These are phyloP conservation scores for Cantharellus anzutake DNA, from an alignment of 768 basidiomycete genomes.

Conservation along the genomic window DNA sequence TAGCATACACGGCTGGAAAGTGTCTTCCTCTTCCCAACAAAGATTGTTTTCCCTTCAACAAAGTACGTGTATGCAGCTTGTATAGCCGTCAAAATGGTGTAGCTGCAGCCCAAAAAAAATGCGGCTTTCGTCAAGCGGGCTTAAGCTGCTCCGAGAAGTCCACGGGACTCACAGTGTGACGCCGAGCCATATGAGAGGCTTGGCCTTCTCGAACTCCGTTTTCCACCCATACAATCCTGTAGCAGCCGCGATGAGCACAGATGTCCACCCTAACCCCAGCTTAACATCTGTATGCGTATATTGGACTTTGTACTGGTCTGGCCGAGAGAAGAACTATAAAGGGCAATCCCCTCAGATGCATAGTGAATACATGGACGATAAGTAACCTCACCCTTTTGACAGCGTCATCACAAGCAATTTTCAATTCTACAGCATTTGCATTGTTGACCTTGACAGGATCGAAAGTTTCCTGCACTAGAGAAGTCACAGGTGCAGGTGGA, in stretches of 20 bases:
- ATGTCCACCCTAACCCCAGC: slow-evolving; percentile 69
- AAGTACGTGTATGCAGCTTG: slow-evolving; percentile 76
- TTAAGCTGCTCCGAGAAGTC: too few relatives aligned
- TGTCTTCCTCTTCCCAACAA: slow-evolving; percentile 77
- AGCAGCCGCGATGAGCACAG: slow-evolving; percentile 61
- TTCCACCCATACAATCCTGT: slow-evolving; percentile 77
- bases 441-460: slow-evolving; percentile 30
- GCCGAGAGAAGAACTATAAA: slow-evolving; percentile 56
- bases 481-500: too few relatives aligned
- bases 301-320: slow-evolving; percentile 70
- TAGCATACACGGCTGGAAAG: slow-evolving; percentile 62
- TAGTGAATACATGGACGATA: not conserved
- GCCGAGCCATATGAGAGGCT: slow-evolving; percentile 60
- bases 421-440: slow-evolving; percentile 30
- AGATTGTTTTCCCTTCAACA: slow-evolving; percentile 67
- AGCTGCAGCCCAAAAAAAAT: slow-evolving; percentile 26
- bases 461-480: not conserved
- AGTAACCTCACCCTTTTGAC: slow-evolving; percentile 53
- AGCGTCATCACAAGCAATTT: slow-evolving; percentile 57
- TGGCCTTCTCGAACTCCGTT: slow-evolving; percentile 76
- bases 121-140: slow-evolving; percentile 2
- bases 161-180: slow-evolving; percentile 44
- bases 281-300: slow-evolving; percentile 79
- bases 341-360: not conserved
- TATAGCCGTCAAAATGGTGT: slow-evolving; percentile 46